Conservation (phyloP, 2,329 filamentous ascomycete species). For the Neofusicoccum kwambonambiense region DNA sequence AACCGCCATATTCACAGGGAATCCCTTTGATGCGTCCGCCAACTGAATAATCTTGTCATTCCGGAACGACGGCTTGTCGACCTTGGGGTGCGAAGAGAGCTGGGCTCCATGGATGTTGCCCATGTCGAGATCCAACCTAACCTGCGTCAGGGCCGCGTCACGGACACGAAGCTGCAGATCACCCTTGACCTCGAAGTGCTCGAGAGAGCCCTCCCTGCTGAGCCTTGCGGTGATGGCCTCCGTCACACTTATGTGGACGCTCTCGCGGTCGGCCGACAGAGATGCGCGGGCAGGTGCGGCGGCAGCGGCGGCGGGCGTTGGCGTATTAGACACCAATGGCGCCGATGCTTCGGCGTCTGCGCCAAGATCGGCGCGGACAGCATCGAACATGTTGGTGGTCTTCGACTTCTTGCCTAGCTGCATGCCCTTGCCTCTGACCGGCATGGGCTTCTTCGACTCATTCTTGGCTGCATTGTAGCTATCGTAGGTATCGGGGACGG, state of each 20-base stretch:
- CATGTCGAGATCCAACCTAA: slow-evolving; percentile 79
- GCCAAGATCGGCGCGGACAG: slow-evolving; percentile 89
- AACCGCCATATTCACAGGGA: slow-evolving; percentile 91
- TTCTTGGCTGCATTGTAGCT: slow-evolving; percentile 97
- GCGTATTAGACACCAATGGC: slow-evolving; percentile 66
- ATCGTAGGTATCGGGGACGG: slow-evolving; percentile 80
- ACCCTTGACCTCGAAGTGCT: slow-evolving; percentile 84
- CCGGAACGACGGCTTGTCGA: slow-evolving; percentile 85
- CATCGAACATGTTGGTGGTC: slow-evolving; percentile 95
- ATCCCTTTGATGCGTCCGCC: slow-evolving; percentile 81
- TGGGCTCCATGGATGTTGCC: slow-evolving; percentile 80
- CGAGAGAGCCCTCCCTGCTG: slow-evolving; percentile 81
- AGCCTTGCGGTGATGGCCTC: slow-evolving; percentile 90
- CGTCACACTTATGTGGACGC: slow-evolving; percentile 82
- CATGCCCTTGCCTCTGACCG: slow-evolving; percentile 94
- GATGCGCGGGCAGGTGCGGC: slow-evolving; percentile 57
- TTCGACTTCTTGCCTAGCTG: slow-evolving; percentile 99
- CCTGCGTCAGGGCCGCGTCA: slow-evolving; percentile 83
- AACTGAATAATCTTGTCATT: slow-evolving; percentile 82
- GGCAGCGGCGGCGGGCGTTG: slow-evolving; percentile 50
- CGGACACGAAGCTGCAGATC: slow-evolving; percentile 89
- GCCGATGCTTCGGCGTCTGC: slow-evolving; percentile 71
- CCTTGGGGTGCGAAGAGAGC: slow-evolving; percentile 94
- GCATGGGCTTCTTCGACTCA: slow-evolving; percentile 69
- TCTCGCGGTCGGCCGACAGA: slow-evolving; percentile 72